Percentiles rank a stretch among this genome's conserved stretches.
phyloP scores from a whole-genome alignment of 371 early-diverging fungal species.

The Polyrhizophydium stewartii region DNA sequence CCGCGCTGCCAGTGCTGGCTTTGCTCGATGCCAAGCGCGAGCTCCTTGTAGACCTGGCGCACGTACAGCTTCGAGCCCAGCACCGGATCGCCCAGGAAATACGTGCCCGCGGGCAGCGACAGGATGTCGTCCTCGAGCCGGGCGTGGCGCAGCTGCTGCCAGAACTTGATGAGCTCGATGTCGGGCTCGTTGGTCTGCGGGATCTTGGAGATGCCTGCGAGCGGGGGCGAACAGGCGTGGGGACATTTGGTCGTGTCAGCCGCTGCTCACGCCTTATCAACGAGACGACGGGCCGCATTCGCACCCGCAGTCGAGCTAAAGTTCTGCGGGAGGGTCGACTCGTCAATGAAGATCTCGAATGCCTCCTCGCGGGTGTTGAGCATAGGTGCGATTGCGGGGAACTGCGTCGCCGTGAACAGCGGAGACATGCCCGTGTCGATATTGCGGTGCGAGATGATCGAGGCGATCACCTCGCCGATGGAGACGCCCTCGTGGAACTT shows the following conservation, averaged over 20 bases:
- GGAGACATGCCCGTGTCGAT: neutral
- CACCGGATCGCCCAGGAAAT: slow-evolving; percentile 3
- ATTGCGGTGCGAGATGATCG: neutral
- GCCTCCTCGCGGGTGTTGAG: neutral
- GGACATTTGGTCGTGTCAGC: no score
- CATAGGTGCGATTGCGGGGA: neutral
- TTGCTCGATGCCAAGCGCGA: slow-evolving; percentile 1
- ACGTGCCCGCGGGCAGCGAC: neutral
- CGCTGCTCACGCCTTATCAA: no score
- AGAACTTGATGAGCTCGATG: slow-evolving; percentile 5
- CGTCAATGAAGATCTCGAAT: neutral
- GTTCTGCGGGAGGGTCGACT: neutral
- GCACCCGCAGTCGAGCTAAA: neutral
- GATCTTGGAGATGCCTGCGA: neutral
- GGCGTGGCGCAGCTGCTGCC: neutral
- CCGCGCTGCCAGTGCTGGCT: slow-evolving; percentile 3
- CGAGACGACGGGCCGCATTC: neutral
- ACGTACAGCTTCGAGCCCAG: neutral
- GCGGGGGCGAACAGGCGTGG: no score
- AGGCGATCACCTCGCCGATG: neutral
- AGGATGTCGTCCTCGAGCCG: slow-evolving; percentile 2
- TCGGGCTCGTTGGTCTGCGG: neutral
- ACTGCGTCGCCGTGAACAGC: neutral
- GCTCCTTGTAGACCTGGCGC: neutral
- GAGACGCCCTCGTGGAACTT: neutral